Evolutionary conservation across 192 early-diverging fungal species (phyloP).

Genomic region (Entomortierella parvispora): DNA sequence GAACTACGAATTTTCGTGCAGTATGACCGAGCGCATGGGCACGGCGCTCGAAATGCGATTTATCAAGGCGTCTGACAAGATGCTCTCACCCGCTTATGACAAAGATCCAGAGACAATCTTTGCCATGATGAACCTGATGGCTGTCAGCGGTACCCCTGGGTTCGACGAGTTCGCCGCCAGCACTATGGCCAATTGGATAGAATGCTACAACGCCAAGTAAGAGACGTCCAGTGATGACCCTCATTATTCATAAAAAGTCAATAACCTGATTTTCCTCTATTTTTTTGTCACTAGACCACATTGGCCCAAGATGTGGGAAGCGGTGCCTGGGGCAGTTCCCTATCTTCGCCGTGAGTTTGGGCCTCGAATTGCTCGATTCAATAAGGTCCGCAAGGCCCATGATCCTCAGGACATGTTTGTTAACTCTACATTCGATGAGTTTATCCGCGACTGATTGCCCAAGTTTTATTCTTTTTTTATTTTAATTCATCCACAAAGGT

Average conservation of each 20-base stretch:
- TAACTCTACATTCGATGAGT: constrained; percentile 23
- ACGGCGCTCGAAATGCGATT: constrained; percentile 33
- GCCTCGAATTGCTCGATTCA: constrained; percentile 22
- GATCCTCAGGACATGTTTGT: constrained; percentile 50
- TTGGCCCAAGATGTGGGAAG: constrained; percentile 48
- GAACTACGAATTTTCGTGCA: constrained; percentile 34
- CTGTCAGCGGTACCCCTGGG: constrained; percentile 17
- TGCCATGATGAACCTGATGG: constrained; percentile 34
- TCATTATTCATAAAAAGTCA: background rate
- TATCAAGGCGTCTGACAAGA: constrained; percentile 34
- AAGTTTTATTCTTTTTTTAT: no score
- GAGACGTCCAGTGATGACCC: background rate
- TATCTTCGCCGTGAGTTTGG: constrained; percentile 18
- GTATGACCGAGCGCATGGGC: constrained; percentile 12
- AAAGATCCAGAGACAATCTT: constrained; percentile 32
- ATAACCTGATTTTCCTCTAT: constrained; percentile 5
- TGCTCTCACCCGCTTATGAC: constrained; percentile 39
- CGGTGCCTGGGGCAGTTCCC: background rate
- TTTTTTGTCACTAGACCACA: constrained; percentile 20
- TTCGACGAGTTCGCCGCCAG: constrained; percentile 30
- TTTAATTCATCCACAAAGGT: no score
- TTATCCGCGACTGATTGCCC: background rate
- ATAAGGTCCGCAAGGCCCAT: constrained; percentile 38
- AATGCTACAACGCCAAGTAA: constrained; percentile 45
- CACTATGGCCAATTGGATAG: constrained; percentile 9